These are phyloP conservation scores for Yamadazyma akitaensis DNA, from an alignment of 805 yeast species.

Conservation along the genomic window DNA sequence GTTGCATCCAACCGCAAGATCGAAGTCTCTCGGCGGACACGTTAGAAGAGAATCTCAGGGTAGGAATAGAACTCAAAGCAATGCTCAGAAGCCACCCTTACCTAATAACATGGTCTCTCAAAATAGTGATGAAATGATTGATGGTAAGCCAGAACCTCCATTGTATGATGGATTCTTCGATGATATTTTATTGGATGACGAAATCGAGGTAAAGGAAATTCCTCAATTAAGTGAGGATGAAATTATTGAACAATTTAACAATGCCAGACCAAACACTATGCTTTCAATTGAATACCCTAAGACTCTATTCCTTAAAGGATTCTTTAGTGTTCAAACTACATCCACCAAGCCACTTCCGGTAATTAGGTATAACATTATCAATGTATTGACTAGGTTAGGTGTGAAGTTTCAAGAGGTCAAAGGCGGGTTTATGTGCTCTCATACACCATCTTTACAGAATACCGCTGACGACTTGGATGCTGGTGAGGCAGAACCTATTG, in stretches of 20 bases:
- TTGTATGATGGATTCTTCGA: conserved; percentile 52
- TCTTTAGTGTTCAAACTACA: conserved; percentile 91
- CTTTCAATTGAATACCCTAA: conserved; percentile 92
- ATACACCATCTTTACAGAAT: conserved; percentile 47
- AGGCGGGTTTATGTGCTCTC: conserved; percentile 89
- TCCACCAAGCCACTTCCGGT: conserved; percentile 89
- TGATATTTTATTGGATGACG: conserved; percentile 46
- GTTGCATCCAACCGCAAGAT: conserved; percentile 81
- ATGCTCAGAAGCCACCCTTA: conserved; percentile 40
- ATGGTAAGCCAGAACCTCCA: conserved; percentile 22
- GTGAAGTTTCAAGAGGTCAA: conserved; percentile 84
- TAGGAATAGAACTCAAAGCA: conserved; percentile 7
- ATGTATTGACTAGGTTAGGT: conserved; percentile 69
- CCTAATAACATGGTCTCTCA: conserved; percentile 39
- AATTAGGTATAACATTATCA: conserved; percentile 78
- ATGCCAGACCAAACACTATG: conserved; percentile 76
- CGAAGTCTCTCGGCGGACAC: conserved; percentile 80
- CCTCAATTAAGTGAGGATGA: conserved; percentile 40
- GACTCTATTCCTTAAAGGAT: conserved; percentile 87
- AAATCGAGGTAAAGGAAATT: conserved; percentile 26
- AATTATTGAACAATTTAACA: conserved; percentile 40
- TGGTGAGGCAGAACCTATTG: conserved; percentile 3
- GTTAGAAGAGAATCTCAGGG: conserved; percentile 56
- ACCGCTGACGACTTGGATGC: conserved; percentile 1
- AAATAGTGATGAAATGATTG: conserved; percentile 43